Conservation (phyloP, 768 basidiomycete species). For the Dendrothele bispora region DNA sequence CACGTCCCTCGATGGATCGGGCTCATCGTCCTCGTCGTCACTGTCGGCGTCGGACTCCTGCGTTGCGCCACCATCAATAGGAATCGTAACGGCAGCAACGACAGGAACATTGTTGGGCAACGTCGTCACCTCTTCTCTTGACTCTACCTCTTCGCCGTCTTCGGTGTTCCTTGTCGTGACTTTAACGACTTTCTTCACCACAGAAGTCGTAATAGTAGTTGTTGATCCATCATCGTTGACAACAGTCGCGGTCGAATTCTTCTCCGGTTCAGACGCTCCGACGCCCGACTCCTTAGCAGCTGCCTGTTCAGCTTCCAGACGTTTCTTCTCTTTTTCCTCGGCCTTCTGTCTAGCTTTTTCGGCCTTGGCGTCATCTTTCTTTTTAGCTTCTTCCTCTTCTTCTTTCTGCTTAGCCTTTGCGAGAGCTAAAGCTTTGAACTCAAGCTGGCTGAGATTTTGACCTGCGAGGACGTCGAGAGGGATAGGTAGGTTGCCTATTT, state of each 20-base stretch:
- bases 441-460: slow-evolving; percentile 13
- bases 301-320: background rate
- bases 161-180: background rate
- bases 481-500: slow-evolving; percentile 8
- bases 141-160: slow-evolving; percentile 1
- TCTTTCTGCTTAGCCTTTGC: slow-evolving; percentile 12
- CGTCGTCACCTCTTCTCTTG: background rate
- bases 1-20: slow-evolving; percentile 1
- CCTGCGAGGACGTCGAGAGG: slow-evolving; percentile 16
- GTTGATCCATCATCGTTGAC: background rate
- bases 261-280: too few relatives aligned
- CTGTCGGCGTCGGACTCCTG: too few relatives aligned
- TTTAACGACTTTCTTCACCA: background rate
- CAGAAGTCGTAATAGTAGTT: background rate
- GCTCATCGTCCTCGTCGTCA: background rate
- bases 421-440: slow-evolving; percentile 13
- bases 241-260: too few relatives aligned
- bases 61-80: background rate
- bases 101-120: background rate
- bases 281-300: too few relatives aligned
- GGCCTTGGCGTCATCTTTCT: background rate
- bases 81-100: background rate
- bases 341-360: slow-evolving; percentile 8
- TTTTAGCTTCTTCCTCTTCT: slow-evolving; percentile 3
- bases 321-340: slow-evolving; percentile 1